Conservation (phyloP, 495 filamentous ascomycete genomes). For the Glonium stellatum region DNA sequence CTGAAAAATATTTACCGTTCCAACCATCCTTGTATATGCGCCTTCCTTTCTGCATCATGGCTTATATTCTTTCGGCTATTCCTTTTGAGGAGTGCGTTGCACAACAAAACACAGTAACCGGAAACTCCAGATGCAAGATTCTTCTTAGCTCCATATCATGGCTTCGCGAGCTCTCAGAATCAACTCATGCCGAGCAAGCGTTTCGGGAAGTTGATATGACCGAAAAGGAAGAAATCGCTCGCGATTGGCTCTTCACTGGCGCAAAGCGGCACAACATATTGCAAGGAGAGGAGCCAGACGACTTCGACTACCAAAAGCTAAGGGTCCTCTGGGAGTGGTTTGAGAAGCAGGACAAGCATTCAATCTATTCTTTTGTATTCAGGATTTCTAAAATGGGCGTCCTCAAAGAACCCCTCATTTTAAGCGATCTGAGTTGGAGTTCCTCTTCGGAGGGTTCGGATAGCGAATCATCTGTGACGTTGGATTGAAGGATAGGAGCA, state of each 20-base stretch:
- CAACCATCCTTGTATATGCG: neutral
- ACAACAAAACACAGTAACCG: neutral
- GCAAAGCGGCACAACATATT: neutral
- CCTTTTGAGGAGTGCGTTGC: neutral
- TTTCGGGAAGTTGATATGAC: neutral
- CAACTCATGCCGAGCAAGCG: neutral
- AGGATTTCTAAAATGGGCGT: neutral
- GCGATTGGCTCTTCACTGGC: neutral
- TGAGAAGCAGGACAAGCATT: neutral
- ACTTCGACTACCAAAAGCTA: neutral
- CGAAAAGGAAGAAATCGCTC: neutral
- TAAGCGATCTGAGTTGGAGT: too few species aligned
- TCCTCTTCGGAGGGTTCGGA: too few species aligned
- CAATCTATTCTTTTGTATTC: neutral
- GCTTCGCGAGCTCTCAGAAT: neutral
- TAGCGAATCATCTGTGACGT: too few species aligned
- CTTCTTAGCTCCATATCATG: neutral
- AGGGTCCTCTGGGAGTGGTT: neutral
- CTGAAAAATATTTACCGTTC: neutral
- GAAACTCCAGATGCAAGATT: neutral
- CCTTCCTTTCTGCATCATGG: neutral
- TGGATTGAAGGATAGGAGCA: too few species aligned
- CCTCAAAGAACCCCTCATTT: neutral
- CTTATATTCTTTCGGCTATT: neutral
- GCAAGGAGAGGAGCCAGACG: neutral